These are phyloP conservation scores for Testicularia cyperi DNA, from an alignment of 1,284 basidiomycete species.

Conservation along the genomic window DNA sequence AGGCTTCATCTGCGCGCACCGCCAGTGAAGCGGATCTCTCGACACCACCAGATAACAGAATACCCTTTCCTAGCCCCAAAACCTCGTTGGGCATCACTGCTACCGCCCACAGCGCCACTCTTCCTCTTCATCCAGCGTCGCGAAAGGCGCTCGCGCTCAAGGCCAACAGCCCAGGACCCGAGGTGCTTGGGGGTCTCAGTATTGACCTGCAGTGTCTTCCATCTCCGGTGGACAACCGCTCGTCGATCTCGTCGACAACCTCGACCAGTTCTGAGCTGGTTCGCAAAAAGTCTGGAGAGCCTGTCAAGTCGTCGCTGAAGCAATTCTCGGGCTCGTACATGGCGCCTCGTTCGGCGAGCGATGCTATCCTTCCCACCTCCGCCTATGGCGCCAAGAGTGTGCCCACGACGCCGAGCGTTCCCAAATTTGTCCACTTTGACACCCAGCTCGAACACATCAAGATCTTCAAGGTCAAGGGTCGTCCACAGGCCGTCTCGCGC, in stretches of 20 bases:
- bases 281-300: slow-evolving; percentile 88
- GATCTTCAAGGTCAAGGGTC: slow-evolving; percentile 88
- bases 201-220: slow-evolving; percentile 50
- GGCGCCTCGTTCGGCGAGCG: slow-evolving; percentile 63
- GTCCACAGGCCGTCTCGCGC: slow-evolving; percentile 85
- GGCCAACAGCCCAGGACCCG: slow-evolving; percentile 36
- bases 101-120: slow-evolving; percentile 1
- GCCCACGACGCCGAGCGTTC: slow-evolving; percentile 67
- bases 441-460: slow-evolving; percentile 82
- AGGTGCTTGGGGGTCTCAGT: slow-evolving; percentile 43
- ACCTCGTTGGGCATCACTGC: slow-evolving; percentile 9
- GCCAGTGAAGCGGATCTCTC: slow-evolving; percentile 22
- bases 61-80: slow-evolving; percentile 36
- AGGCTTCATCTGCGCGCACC: slow-evolving; percentile 20
- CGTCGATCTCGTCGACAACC: slow-evolving; percentile 24
- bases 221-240: slow-evolving; percentile 30
- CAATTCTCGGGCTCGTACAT: slow-evolving; percentile 63
- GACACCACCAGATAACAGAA: slow-evolving; percentile 17
- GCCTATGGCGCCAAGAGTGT: slow-evolving; percentile 44
- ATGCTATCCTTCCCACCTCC: slow-evolving; percentile 32
- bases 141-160: slow-evolving; percentile 46
- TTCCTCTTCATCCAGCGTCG: slow-evolving; percentile 37
- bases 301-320: slow-evolving; percentile 88
- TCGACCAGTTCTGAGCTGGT: slow-evolving; percentile 62
- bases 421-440: slow-evolving; percentile 91